These are phyloP conservation scores for Aureobasidium musti DNA, from an alignment of 2,329 filamentous ascomycete species.

Conservation along the genomic window DNA sequence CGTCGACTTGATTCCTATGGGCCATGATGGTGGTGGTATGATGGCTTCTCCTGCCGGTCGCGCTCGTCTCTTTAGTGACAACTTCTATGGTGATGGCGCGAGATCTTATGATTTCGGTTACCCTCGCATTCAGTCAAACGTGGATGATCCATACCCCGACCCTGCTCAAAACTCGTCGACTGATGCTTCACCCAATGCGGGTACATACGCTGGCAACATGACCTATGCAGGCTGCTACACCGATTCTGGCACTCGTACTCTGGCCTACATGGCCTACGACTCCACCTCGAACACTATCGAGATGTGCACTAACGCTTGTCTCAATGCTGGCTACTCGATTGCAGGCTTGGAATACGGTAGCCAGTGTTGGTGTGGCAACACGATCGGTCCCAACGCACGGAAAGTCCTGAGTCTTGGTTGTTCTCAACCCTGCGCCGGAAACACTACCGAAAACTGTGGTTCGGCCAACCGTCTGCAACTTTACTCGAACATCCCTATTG, in stretches of 20 bases:
- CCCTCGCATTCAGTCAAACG: conserved; percentile 39
- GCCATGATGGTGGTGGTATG: conserved; percentile 43
- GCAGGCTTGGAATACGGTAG: conserved; percentile 41
- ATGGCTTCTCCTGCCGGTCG: conserved; percentile 42
- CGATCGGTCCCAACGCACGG: conserved; percentile 35
- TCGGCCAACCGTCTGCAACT: conserved; percentile 39
- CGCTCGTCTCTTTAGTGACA: conserved; percentile 44
- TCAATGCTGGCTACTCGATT: conserved; percentile 39
- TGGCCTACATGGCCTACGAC: conserved; percentile 38
- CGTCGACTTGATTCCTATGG: conserved; percentile 41
- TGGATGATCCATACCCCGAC: conserved; percentile 42
- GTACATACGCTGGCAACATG: conserved; percentile 42
- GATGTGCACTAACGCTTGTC: conserved; percentile 39
- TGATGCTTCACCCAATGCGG: conserved; percentile 32
- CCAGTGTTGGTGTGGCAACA: conserved; percentile 43
- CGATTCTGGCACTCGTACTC: conserved; percentile 35
- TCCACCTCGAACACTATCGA: conserved; percentile 39
- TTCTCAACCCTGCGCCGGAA: conserved; percentile 38
- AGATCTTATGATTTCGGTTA: conserved; percentile 44
- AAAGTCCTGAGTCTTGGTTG: conserved; percentile 41
- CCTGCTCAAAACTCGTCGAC: conserved; percentile 35
- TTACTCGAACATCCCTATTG: conserved; percentile 37
- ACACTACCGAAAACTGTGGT: conserved; percentile 40
- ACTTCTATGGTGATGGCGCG: conserved; percentile 42
- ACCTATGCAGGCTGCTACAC: conserved; percentile 45